A percentile compares a stretch with the other conserved stretches of the same genome.
phyloP scores from a whole-genome alignment of 108 stramenopile species.

The Cyclotella atomus region DNA sequence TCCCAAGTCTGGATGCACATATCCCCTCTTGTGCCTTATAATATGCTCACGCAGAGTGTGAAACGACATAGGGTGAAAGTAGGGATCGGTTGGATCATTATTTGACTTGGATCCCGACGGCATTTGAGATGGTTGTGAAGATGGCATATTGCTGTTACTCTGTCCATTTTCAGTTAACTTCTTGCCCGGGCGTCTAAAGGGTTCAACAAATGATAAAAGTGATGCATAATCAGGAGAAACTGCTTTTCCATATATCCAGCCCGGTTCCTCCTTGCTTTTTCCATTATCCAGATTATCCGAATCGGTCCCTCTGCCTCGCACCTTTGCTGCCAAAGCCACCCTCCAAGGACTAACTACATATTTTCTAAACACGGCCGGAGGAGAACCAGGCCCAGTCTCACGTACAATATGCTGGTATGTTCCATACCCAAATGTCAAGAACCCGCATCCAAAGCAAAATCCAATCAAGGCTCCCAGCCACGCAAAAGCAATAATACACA shows the following conservation, averaged over 20 bases:
- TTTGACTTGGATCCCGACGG: conserved; percentile 8
- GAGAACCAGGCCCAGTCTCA: neutral
- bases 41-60: conserved; percentile 73
- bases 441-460: conserved; percentile 67
- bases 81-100: conserved; percentile 22
- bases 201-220: conserved; percentile 32
- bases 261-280: too few relatives aligned
- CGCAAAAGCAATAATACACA: conserved; percentile 62
- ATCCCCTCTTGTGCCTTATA: conserved; percentile 72
- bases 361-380: neutral
- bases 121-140: neutral
- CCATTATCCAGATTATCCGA: conserved; percentile 10
- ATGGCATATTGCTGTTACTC: too few relatives aligned
- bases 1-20: conserved; percentile 87
- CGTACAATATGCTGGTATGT: conserved; percentile 15
- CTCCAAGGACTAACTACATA: conserved; percentile 52
- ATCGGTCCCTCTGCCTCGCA: conserved; percentile 43
- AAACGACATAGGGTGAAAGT: conserved; percentile 69
- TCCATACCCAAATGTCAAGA: conserved; percentile 54
- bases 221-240: conserved; percentile 23
- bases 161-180: conserved; percentile 13
- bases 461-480: conserved; percentile 58
- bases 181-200: conserved; percentile 25
- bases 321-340: conserved; percentile 45
- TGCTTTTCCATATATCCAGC: too few relatives aligned